Percentiles rank a stretch among this genome's conserved stretches.
These are phyloP conservation scores for Haplosporangium sp. DNA, from an alignment of 371 early-diverging fungal genomes.

Conservation along the genomic window DNA sequence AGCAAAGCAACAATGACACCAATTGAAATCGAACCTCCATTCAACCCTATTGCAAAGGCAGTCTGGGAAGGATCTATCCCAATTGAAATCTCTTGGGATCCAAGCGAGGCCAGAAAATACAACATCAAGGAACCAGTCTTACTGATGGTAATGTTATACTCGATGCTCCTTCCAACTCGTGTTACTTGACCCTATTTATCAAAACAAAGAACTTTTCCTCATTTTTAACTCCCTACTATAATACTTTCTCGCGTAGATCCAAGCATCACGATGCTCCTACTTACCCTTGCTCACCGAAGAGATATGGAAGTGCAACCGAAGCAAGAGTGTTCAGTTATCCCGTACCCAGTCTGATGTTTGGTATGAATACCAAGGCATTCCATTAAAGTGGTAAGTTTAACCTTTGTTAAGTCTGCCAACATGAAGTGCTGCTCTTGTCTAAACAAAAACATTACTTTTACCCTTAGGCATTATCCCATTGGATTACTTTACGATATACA, in stretches of 20 bases:
- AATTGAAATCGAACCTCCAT: neutral
- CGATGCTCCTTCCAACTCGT: too few species aligned
- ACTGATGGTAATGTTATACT: constrained; percentile 58
- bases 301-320: constrained; percentile 58
- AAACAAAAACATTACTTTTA: too few species aligned
- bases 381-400: constrained; percentile 73
- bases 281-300: constrained; percentile 64
- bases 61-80: constrained; percentile 71
- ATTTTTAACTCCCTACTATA: neutral
- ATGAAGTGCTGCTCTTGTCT: too few species aligned
- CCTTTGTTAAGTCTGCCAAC: too few species aligned
- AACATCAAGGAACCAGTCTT: constrained; percentile 37
- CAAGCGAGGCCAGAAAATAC: constrained; percentile 39
- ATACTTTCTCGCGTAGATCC: constrained; percentile 52
- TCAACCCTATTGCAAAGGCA: constrained; percentile 27
- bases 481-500: constrained; percentile 75
- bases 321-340: constrained; percentile 31
- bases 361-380: constrained; percentile 70
- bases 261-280: constrained; percentile 72
- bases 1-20: too few species aligned
- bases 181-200: too few species aligned
- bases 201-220: too few species aligned
- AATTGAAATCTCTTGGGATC: constrained; percentile 58
- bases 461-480: constrained; percentile 79
- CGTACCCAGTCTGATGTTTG: constrained; percentile 65